Evolutionary conservation across 1,284 basidiomycete genomes (phyloP).

Genomic region (Papiliotrema nemorosa): DNA sequence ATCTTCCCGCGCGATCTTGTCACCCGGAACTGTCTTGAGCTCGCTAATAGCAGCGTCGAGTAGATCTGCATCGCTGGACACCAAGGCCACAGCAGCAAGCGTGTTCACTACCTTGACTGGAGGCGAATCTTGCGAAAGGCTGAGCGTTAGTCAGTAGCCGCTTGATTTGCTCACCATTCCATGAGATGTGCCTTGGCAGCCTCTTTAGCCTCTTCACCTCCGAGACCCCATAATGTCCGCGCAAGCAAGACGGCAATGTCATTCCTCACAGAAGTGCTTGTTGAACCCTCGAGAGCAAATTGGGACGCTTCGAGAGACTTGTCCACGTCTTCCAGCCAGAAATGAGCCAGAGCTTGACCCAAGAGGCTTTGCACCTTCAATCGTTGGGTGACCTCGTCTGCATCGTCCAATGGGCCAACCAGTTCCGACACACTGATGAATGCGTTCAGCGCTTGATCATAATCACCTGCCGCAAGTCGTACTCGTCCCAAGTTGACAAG

Average conservation of each 20-base stretch:
- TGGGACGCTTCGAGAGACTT: conserved; percentile 66
- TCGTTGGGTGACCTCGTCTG: conserved; percentile 50
- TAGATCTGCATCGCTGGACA: conserved; percentile 71
- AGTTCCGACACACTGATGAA: conserved; percentile 72
- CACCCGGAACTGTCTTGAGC: conserved; percentile 52
- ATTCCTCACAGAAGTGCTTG: conserved; percentile 54
- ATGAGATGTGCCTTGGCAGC: conserved; percentile 74
- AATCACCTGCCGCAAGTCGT: conserved; percentile 60
- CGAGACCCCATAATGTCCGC: conserved; percentile 75
- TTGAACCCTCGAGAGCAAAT: conserved; percentile 57
- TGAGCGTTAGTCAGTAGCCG: conserved; percentile 11
- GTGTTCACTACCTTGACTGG: conserved; percentile 70
- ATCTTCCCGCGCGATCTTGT: conserved; percentile 23
- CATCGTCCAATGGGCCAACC: conserved; percentile 48
- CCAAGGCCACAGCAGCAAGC: conserved; percentile 79
- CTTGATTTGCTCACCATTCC: conserved; percentile 62
- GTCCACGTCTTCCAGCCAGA: conserved; percentile 63
- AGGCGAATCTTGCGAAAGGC: conserved; percentile 61
- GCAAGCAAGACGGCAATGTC: conserved; percentile 73
- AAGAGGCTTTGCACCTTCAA: conserved; percentile 66
- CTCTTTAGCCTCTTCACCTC: conserved; percentile 68
- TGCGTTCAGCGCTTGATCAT: conserved; percentile 62
- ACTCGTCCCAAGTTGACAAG: conserved; percentile 79
- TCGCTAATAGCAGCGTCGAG: conserved; percentile 85
- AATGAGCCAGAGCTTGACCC: conserved; percentile 66